Conservation (phyloP, 2,329 filamentous ascomycete species). For the Aspergillus caelatus region DNA sequence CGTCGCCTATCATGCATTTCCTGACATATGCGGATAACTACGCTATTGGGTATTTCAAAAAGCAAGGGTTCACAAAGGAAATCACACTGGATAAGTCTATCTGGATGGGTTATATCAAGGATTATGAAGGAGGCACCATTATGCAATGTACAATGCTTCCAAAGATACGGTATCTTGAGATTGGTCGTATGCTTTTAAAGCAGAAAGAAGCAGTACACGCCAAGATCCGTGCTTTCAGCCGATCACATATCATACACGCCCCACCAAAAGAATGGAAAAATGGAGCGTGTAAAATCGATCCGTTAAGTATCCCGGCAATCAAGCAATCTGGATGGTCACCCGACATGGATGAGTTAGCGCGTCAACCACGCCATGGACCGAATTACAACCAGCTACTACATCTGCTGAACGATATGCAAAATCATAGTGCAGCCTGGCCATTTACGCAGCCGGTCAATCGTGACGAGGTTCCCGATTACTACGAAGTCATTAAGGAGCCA, state of each 20-base stretch:
- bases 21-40: conserved; percentile 99
- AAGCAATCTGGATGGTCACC: conserved; percentile 91
- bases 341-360: conserved; percentile 95
- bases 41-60: conserved; percentile 98
- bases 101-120: conserved; percentile 99
- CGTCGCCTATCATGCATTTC: conserved; percentile 97
- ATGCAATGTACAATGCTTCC: conserved; percentile 99
- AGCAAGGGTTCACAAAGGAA: conserved; percentile 98
- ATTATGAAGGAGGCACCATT: conserved; percentile 97
- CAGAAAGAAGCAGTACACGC: conserved; percentile 94
- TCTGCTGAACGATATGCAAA: conserved; percentile 92
- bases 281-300: conserved; percentile 75
- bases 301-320: conserved; percentile 84
- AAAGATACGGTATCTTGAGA: conserved; percentile 89
- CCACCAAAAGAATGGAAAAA: conserved; percentile 86
- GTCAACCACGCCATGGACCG: conserved; percentile 91
- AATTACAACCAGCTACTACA: conserved; percentile 94
- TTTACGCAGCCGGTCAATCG: conserved; percentile 92
- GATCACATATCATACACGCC: conserved; percentile 81
- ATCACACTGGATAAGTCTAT: conserved; percentile 86
- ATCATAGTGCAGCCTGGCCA: conserved; percentile 90
- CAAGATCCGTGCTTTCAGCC: conserved; percentile 90
- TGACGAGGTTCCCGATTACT: conserved; percentile 98
- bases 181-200: conserved; percentile 90
- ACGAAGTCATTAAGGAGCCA: conserved; percentile 95